Percentiles rank a stretch among this genome's conserved stretches.
phyloP scores from a whole-genome alignment of 208 protist species.

The Acanthamoeba lenticulata region DNA sequence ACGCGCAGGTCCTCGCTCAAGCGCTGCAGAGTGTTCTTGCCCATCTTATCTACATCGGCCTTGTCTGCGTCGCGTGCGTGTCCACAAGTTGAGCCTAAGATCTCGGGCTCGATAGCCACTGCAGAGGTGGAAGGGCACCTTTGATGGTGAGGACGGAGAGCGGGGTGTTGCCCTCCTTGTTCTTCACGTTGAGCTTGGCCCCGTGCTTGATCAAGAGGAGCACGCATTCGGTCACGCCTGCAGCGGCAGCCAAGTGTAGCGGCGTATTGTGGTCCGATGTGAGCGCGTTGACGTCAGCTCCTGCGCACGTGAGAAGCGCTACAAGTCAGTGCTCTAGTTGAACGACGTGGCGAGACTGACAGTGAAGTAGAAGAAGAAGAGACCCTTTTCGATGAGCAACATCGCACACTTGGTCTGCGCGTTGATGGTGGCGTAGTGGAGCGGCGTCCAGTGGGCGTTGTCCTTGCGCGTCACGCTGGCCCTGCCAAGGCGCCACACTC shows the following conservation, averaged over 20 bases:
- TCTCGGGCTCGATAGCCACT: not conserved
- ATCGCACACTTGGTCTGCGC: not conserved
- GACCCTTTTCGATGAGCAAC: slow-evolving; percentile 24
- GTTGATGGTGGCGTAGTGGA: slow-evolving; percentile 57
- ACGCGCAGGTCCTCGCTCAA: slow-evolving; percentile 7
- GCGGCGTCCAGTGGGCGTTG: slow-evolving; percentile 51
- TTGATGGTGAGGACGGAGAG: slow-evolving; percentile 8
- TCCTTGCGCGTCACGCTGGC: slow-evolving; percentile 31
- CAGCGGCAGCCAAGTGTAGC: slow-evolving; percentile 6
- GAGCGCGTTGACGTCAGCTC: not conserved
- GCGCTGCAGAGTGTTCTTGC: not conserved
- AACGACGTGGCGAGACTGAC: not conserved
- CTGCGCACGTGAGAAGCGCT: not conserved
- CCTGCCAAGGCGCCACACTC: not conserved
- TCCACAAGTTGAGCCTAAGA: not conserved
- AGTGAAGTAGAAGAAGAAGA: no score
- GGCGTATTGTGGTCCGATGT: slow-evolving; percentile 22
- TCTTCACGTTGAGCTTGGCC: slow-evolving; percentile 21
- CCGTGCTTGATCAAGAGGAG: slow-evolving; percentile 24
- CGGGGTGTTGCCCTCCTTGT: slow-evolving; percentile 48
- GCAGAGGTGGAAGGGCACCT: not conserved
- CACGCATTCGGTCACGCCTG: slow-evolving; percentile 19
- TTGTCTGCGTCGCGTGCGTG: not conserved
- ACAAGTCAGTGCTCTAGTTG: not conserved
- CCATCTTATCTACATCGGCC: slow-evolving; percentile 23